phyloP scores from a whole-genome alignment of 176 grass and related monocot genomes.

The Secale cereale region DNA sequence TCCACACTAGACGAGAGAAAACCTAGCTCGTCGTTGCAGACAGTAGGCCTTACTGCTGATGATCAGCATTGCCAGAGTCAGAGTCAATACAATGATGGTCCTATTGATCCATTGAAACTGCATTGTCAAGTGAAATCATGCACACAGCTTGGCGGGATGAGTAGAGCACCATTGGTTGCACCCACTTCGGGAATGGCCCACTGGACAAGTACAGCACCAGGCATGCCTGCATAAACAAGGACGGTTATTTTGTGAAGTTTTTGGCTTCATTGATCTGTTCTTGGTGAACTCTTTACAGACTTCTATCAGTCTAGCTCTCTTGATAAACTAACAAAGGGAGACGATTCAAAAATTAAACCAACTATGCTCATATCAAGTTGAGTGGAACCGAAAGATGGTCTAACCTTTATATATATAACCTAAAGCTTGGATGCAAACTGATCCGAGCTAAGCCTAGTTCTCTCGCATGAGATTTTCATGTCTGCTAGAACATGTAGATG shows the following conservation, averaged over 20 bases:
- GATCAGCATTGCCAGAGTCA: no score
- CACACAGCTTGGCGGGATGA: neutral
- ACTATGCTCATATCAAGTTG: neutral
- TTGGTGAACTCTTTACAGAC: neutral
- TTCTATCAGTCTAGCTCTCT: neutral
- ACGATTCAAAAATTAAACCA: no score
- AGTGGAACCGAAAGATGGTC: neutral
- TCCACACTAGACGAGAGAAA: no score
- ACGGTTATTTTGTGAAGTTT: neutral
- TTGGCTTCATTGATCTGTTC: neutral
- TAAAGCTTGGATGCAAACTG: neutral
- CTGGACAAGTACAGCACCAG: neutral
- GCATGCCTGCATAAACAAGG: neutral
- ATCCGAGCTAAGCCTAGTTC: neutral
- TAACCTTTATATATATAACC: neutral
- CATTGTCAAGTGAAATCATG: neutral
- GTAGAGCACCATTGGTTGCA: neutral
- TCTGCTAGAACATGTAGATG: neutral
- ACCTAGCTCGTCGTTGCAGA: neutral
- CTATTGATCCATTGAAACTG: no score
- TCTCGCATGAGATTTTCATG: neutral
- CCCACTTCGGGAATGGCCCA: neutral
- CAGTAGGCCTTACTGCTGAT: no score
- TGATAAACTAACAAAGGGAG: neutral
- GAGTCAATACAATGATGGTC: no score